These are phyloP conservation scores for Sporisorium graminicola DNA, from an alignment of 1,284 basidiomycete species.

Conservation along the genomic window DNA sequence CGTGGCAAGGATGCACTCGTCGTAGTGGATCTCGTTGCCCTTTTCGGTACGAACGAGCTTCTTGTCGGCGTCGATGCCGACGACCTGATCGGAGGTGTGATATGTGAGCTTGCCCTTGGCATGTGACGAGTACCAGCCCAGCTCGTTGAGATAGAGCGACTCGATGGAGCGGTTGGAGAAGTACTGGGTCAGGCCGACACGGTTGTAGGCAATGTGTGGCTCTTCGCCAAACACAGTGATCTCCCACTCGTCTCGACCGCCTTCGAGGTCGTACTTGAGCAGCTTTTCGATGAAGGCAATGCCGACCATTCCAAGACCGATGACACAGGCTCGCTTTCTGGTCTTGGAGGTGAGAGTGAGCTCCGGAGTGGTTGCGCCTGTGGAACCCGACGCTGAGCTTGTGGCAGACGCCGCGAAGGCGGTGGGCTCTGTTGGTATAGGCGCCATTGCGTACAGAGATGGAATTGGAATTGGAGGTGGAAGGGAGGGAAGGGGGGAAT, in stretches of 20 bases:
- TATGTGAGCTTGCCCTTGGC: slow-evolving; percentile 64
- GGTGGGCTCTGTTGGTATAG: slow-evolving; percentile 35
- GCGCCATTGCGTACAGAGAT: slow-evolving; percentile 28
- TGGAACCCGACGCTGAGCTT: slow-evolving; percentile 37
- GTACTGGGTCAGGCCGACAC: slow-evolving; percentile 77
- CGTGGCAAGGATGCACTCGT: slow-evolving; percentile 76
- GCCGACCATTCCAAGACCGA: slow-evolving; percentile 79
- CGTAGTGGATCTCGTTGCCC: slow-evolving; percentile 74
- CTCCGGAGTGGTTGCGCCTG: slow-evolving; percentile 40
- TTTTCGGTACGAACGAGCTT: slow-evolving; percentile 74
- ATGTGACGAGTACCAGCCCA: slow-evolving; percentile 75
- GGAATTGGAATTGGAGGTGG: neutral
- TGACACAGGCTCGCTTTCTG: slow-evolving; percentile 72
- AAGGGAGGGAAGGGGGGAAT: neutral
- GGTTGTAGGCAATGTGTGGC: slow-evolving; percentile 76
- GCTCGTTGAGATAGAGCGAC: slow-evolving; percentile 77
- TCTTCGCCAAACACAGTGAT: slow-evolving; percentile 74
- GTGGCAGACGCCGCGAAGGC: slow-evolving; percentile 13
- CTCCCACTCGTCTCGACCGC: slow-evolving; percentile 53
- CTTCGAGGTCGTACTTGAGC: slow-evolving; percentile 57
- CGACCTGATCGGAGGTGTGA: slow-evolving; percentile 70
- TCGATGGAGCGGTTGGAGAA: slow-evolving; percentile 77
- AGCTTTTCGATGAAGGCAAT: slow-evolving; percentile 73
- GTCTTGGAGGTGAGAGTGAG: slow-evolving; percentile 29
- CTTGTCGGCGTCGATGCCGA: slow-evolving; percentile 72